Evolutionary conservation across 345 rosid species (phyloP).

Genomic region (Salix suchowensis): DNA sequence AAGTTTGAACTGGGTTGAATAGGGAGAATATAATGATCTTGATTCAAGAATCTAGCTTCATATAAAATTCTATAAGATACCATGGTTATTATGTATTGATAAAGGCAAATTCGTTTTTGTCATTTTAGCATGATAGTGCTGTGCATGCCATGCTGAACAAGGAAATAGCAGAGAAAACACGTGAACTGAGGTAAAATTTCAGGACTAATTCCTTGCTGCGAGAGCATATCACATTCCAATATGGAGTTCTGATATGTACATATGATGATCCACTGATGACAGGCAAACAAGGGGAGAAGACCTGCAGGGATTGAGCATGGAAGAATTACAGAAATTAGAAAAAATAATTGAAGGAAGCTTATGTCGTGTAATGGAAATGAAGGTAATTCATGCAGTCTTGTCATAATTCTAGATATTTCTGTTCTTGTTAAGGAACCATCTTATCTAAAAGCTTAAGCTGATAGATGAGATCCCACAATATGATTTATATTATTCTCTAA

Average conservation of each 20-base stretch:
- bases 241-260: not conserved
- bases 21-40: no score
- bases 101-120: not conserved
- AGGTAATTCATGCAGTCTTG: conserved; percentile 16
- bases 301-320: conserved; percentile 24
- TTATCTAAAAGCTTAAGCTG: no score
- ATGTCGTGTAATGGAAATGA: conserved; percentile 14
- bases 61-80: not conserved
- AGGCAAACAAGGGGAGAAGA: conserved; percentile 37
- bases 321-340: conserved; percentile 22
- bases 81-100: not conserved
- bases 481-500: no score
- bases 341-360: conserved; percentile 20
- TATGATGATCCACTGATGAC: not conserved
- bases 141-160: conserved; percentile 17
- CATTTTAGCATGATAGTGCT: conserved; percentile 25
- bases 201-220: not conserved
- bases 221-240: not conserved
- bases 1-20: not conserved
- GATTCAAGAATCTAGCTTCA: not conserved
- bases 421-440: no score
- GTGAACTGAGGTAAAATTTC: conserved; percentile 33
- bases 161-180: conserved; percentile 34
- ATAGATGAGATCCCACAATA: no score
- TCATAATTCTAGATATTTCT: not conserved